Evolutionary conservation across 495 filamentous ascomycete genomes (phyloP).

Genomic region (Neurospora cerealis): DNA sequence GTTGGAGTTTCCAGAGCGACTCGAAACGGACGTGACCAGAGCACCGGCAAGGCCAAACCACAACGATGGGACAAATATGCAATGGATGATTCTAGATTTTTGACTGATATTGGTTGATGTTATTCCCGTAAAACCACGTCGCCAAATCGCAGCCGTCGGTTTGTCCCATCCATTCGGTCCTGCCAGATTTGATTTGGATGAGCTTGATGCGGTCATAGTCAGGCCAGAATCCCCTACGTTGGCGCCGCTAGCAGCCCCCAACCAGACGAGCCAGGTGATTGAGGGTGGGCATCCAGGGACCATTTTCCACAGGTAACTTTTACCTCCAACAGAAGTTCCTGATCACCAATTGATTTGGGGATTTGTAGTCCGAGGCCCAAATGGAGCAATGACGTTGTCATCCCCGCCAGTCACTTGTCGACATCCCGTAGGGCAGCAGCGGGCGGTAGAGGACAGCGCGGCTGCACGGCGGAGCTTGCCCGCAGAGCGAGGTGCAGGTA

Average conservation of each 20-base stretch:
- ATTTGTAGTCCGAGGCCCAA: background rate
- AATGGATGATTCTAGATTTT: background rate
- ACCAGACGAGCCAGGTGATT: background rate
- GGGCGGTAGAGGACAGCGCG: background rate
- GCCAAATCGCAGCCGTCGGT: background rate
- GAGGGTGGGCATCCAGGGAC: background rate
- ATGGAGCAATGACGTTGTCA: conserved; percentile 1
- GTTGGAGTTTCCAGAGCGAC: background rate
- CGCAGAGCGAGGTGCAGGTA: background rate
- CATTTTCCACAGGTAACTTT: background rate
- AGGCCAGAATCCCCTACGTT: background rate
- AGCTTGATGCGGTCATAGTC: background rate
- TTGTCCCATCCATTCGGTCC: background rate
- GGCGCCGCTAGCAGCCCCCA: background rate
- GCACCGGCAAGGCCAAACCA: background rate
- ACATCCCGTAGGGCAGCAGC: background rate
- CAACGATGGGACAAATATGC: background rate
- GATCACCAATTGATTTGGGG: background rate
- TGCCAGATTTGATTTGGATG: background rate
- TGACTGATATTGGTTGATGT: background rate
- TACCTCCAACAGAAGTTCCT: background rate
- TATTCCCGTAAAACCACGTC: background rate
- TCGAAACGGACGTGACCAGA: no score
- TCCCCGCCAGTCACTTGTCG: background rate
- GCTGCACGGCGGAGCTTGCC: background rate